Evolutionary conservation across 345 rosid genomes (phyloP).

Genomic region (Bruguiera gymnorhiza): DNA sequence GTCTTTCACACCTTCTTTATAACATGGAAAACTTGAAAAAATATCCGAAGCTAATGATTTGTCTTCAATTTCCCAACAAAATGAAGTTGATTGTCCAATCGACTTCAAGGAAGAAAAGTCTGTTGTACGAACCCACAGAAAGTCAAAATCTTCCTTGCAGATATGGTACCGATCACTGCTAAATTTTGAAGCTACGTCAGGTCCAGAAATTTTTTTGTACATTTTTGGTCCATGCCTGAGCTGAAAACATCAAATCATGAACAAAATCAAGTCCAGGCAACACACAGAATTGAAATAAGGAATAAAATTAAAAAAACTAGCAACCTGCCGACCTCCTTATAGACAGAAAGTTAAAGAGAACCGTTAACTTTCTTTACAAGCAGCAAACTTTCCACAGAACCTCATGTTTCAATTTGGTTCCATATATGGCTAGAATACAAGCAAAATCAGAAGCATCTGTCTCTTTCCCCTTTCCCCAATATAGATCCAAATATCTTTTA

Average conservation of each 20-base stretch:
- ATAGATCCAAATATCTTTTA: not conserved
- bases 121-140: constrained; percentile 78
- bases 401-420: not conserved
- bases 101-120: constrained; percentile 67
- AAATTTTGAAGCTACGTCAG: constrained; percentile 51
- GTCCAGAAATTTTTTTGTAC: constrained; percentile 59
- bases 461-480: not conserved
- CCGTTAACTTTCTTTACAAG: not conserved
- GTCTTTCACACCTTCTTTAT: constrained; percentile 34
- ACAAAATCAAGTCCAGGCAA: constrained; percentile 2
- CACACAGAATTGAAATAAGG: not conserved
- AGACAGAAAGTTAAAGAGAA: not conserved
- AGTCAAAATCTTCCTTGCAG: constrained; percentile 84
- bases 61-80: constrained; percentile 52
- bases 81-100: constrained; percentile 61
- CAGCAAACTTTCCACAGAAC: too few species aligned
- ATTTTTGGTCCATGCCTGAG: constrained; percentile 67
- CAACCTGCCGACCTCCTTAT: not conserved
- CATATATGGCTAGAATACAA: not conserved
- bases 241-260: constrained; percentile 37
- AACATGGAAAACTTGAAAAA: constrained; percentile 53
- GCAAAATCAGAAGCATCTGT: not conserved
- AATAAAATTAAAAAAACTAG: not conserved
- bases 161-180: constrained; percentile 54
- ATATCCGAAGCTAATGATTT: constrained; percentile 41